Evolutionary conservation across 495 filamentous ascomycete species (phyloP), one percentile per base, ranked within the genome.

Genomic region (Talaromyces wortmannii): DNA sequence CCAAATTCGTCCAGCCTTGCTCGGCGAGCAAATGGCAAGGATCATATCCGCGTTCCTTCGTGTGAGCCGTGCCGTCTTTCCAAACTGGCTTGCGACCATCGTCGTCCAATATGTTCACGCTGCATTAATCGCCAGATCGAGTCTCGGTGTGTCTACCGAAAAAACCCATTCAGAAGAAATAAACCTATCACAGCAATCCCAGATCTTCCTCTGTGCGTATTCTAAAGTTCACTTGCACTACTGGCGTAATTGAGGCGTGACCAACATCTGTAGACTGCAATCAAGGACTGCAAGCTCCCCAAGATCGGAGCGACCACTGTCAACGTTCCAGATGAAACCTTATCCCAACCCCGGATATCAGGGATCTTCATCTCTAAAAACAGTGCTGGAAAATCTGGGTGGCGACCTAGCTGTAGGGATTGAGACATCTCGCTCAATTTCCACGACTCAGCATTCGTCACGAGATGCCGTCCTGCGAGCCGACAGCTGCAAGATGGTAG

Each of bases 331-430:
- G 62, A 36, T 63, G 63, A 47, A 68, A 66, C 62, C 61, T 23
- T 74, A 75, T 56, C 73, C 72, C 1, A 76, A 76, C 42, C 73
- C 73, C 2, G 73, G 73, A 15, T 75, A 67, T 57, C 57, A 75
- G 31, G 73, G 72, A 6, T 68, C 65, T n/a, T 73, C 71, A 17
- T 53, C 52, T 31, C 42, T 53, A 8, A 53, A 53, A 30, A 53
- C 52, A 18, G 72, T 76, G 45, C 71, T 75, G 47, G 67, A 69
- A 13, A 70, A 76, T 50, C 67, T 76, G 48, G 52, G 52, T 2
- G 52, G 44, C 52, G 17, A 53, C 15, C 43, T 53, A 33, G 40
- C 40, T 10, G 52, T 53, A 7, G 30, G 52, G 23, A 53, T 53
- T 33, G 52, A 53, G 6, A 45, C 52, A 12, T 45, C 43, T 12